phyloP scores from a whole-genome alignment of 1,139 yeast species.

The Yamadazyma mexicana region DNA sequence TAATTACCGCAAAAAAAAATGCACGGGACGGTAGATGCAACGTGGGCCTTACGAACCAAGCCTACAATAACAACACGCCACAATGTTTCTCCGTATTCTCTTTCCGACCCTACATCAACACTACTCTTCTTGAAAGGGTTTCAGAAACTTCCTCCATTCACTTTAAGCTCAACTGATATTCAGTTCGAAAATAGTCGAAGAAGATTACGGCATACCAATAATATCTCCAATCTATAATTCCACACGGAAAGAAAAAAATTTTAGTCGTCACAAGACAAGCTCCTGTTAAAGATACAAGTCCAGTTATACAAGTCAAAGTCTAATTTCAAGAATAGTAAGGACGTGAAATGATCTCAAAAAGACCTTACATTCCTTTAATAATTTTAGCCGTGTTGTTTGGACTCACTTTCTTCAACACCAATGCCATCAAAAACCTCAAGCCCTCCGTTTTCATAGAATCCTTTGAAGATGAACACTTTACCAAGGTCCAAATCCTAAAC shows the following conservation, averaged over 20 bases:
- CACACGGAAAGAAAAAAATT: no score
- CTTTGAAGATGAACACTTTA: conserved; percentile 1
- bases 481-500: conserved; percentile 13
- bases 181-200: no score
- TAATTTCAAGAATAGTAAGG: no score
- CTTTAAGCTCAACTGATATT: no score
- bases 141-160: no score
- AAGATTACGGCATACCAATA: no score
- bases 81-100: no score
- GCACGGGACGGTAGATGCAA: background rate
- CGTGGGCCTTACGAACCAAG: background rate
- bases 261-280: background rate
- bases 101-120: no score
- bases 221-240: no score
- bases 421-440: background rate
- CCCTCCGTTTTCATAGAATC: background rate
- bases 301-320: no score
- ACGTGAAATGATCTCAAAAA: background rate
- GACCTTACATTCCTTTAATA: background rate
- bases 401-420: background rate
- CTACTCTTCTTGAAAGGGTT: no score
- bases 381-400: background rate
- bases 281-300: no score
- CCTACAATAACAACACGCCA: background rate
- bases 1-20: conserved; percentile 1